Conservation (phyloP, 306 rosid species). For the Hippophae gyantsensis region DNA sequence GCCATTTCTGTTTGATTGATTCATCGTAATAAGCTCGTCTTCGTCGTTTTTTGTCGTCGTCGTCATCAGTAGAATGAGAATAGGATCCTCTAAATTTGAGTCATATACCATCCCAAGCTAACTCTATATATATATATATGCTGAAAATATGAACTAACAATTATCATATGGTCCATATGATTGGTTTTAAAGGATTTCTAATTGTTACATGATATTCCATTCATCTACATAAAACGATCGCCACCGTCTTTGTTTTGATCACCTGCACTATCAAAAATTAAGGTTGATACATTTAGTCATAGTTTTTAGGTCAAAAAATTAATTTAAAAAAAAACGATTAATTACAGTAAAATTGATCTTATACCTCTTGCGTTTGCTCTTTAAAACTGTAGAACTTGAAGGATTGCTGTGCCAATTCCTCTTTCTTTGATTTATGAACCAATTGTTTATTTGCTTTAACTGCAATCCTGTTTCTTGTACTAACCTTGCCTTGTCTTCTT, state of each 20-base stretch:
- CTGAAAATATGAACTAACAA: too few relatives aligned
- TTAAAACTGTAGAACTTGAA: constrained; percentile 77
- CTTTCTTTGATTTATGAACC: constrained; percentile 99
- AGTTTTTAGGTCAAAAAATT: neutral
- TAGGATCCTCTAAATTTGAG: too few relatives aligned
- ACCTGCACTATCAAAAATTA: constrained; percentile 69
- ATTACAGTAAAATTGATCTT: neutral
- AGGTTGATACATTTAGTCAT: constrained; percentile 30
- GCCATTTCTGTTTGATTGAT: too few relatives aligned
- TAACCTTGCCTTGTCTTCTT: constrained; percentile 92
- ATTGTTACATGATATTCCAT: constrained; percentile 1
- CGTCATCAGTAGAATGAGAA: too few relatives aligned
- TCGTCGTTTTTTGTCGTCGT: too few relatives aligned
- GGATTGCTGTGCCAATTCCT: constrained; percentile 98
- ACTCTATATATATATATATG: too few relatives aligned
- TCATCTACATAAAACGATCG: constrained; percentile 35
- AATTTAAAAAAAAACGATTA: neutral
- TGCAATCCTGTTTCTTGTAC: constrained; percentile 96
- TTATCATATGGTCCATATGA: too few relatives aligned
- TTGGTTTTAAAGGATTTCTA: too few relatives aligned
- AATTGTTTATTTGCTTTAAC: constrained; percentile 89
- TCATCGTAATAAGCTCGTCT: too few relatives aligned
- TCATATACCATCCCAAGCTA: too few relatives aligned
- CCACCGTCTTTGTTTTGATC: constrained; percentile 27
- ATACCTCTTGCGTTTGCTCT: constrained; percentile 97